phyloP scores from a whole-genome alignment of 805 yeast species.

The Metschnikowia arizonensis region DNA sequence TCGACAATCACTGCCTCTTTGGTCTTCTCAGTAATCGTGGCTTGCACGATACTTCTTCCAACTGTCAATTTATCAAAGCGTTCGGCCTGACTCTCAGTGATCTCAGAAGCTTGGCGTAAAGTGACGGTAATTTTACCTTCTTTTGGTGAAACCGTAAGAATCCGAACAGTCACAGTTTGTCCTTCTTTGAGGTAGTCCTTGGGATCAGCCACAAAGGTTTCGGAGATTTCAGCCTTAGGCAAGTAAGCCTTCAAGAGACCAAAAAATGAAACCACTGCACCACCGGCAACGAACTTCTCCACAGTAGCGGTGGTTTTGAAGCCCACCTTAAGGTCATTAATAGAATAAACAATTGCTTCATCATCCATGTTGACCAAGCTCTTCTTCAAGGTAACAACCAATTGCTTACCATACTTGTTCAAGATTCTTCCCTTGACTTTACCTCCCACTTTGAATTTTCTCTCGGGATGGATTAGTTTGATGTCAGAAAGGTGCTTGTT shows the following conservation, averaged over 20 bases:
- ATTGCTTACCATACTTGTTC: slow-evolving; percentile 44
- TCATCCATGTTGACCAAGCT: slow-evolving; percentile 67
- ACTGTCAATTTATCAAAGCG: slow-evolving; percentile 45
- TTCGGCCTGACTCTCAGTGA: slow-evolving; percentile 44
- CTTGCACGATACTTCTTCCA: slow-evolving; percentile 62
- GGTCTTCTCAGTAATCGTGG: slow-evolving; percentile 64
- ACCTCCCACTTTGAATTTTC: slow-evolving; percentile 82
- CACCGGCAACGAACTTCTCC: slow-evolving; percentile 63
- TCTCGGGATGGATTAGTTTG: slow-evolving; percentile 81
- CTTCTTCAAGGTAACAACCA: slow-evolving; percentile 74
- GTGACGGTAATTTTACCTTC: slow-evolving; percentile 64
- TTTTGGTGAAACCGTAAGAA: slow-evolving; percentile 51
- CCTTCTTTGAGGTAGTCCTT: slow-evolving; percentile 75
- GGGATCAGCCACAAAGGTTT: slow-evolving; percentile 75
- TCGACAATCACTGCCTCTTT: slow-evolving; percentile 71
- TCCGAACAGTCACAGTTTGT: slow-evolving; percentile 72
- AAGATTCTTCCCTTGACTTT: slow-evolving; percentile 75
- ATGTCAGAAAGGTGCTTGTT: slow-evolving; percentile 78
- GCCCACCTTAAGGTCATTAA: slow-evolving; percentile 41
- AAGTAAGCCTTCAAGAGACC: slow-evolving; percentile 74
- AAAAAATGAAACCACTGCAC: slow-evolving; percentile 81
- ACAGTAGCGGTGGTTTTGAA: slow-evolving; percentile 69
- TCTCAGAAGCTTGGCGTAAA: slow-evolving; percentile 59
- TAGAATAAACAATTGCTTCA: slow-evolving; percentile 43
- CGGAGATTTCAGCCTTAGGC: slow-evolving; percentile 86